phyloP scores from a whole-genome alignment of 805 yeast species.

The Starmerella tilneyi region DNA sequence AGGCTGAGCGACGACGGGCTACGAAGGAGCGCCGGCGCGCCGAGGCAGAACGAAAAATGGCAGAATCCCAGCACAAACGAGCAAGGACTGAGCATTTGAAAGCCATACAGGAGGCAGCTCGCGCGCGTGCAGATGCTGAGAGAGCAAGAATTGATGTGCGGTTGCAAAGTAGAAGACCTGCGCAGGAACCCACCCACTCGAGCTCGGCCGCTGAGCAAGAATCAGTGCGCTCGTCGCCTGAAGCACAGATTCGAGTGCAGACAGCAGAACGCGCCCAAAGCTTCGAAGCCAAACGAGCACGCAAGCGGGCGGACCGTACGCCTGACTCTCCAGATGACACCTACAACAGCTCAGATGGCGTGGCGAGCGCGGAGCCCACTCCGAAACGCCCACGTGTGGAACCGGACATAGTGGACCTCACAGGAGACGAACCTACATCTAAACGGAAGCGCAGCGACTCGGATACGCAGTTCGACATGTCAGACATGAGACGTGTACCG shows the following conservation, averaged over 20 bases:
- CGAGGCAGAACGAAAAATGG: neutral
- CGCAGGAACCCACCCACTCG: neutral
- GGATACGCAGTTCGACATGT: conserved; percentile 13
- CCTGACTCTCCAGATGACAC: no score
- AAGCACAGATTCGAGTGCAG: no score
- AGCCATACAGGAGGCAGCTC: neutral
- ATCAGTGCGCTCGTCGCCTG: no score
- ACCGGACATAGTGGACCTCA: conserved; percentile 1
- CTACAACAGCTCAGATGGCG: no score
- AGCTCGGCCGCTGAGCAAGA: neutral
- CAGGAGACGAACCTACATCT: neutral
- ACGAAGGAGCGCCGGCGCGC: neutral
- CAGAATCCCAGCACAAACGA: neutral
- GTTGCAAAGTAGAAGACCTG: neutral
- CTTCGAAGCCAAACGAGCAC: no score
- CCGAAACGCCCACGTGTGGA: conserved; percentile 2
- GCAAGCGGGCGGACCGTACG: no score
- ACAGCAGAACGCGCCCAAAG: no score
- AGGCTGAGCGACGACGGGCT: neutral
- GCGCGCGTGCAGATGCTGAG: neutral
- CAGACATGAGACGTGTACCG: conserved; percentile 13
- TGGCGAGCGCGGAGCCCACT: neutral
- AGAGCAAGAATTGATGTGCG: neutral
- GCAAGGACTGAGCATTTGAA: neutral
- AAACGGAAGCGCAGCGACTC: neutral